A percentile compares a stretch with the other conserved stretches of the same genome.
Evolutionary conservation across 441 rosid genomes (phyloP).

Genomic region (Pelargonium australe): DNA sequence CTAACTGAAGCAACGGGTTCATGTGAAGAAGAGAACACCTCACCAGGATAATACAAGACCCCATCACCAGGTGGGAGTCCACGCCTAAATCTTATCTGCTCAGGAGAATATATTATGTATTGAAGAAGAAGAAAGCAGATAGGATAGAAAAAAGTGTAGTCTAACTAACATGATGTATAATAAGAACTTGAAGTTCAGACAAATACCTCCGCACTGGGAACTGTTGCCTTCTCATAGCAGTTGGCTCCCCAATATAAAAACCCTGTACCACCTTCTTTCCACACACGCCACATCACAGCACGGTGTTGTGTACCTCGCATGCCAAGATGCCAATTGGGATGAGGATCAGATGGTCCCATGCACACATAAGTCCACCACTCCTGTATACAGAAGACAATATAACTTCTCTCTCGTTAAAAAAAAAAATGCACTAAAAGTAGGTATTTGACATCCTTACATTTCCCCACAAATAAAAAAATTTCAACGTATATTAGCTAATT

Average conservation of each 20-base stretch:
- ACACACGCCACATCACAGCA: constrained; percentile 95
- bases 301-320: constrained; percentile 98
- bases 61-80: constrained; percentile 96
- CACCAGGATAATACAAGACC: constrained; percentile 79
- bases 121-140: not conserved
- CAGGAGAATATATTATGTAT: not conserved
- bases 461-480: too few species aligned
- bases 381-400: constrained; percentile 30
- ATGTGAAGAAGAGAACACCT: constrained; percentile 77
- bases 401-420: constrained; percentile 8
- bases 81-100: constrained; percentile 77
- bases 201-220: constrained; percentile 85
- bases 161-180: not conserved
- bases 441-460: not conserved
- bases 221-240: constrained; percentile 87
- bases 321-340: constrained; percentile 95
- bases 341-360: constrained; percentile 97
- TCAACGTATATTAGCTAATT: too few species aligned
- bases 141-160: not conserved
- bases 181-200: constrained; percentile 9
- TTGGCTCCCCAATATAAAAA: constrained; percentile 98
- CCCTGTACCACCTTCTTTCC: constrained; percentile 98
- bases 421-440: not conserved
- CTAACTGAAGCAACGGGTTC: constrained; percentile 83
- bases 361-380: constrained; percentile 99